Percentiles rank a stretch among this genome's conserved stretches.
Conservation (phyloP, 164 flowering plant genomes). For the Nymphaea thermarum region DNA sequence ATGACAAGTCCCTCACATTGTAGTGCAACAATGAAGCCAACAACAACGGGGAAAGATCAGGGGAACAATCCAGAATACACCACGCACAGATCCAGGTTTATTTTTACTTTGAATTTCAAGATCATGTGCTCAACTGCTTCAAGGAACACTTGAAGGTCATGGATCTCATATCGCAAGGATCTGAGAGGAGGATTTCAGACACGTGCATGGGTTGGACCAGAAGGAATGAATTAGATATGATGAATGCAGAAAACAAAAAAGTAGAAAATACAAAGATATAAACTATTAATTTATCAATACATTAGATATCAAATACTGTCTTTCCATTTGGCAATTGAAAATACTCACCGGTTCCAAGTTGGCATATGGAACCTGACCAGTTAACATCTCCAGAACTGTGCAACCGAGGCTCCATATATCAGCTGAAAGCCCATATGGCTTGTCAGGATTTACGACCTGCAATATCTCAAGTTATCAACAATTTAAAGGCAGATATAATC, state of each 20-base stretch:
- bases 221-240: too few relatives aligned
- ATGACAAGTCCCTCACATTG: not conserved
- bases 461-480: constrained; percentile 2
- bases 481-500: not conserved
- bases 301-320: not conserved
- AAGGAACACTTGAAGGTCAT: too few relatives aligned
- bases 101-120: too few relatives aligned
- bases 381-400: constrained; percentile 93
- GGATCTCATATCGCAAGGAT: too few relatives aligned
- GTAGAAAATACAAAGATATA: not conserved
- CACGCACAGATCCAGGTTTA: too few relatives aligned
- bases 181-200: too few relatives aligned
- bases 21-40: not conserved
- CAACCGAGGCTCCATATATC: constrained; percentile 99
- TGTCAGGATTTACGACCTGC: constrained; percentile 62
- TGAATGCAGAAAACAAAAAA: too few relatives aligned
- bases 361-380: constrained; percentile 57
- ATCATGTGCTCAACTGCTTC: too few relatives aligned
- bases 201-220: too few relatives aligned
- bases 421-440: constrained; percentile 76
- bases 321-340: not conserved
- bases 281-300: not conserved
- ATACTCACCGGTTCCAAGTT: constrained; percentile 64
- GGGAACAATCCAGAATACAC: too few relatives aligned
- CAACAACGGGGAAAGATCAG: not conserved